Evolutionary conservation across 768 basidiomycete genomes (phyloP), one percentile per base, ranked within the genome.

Genomic region (Artomyces pyxidatus): DNA sequence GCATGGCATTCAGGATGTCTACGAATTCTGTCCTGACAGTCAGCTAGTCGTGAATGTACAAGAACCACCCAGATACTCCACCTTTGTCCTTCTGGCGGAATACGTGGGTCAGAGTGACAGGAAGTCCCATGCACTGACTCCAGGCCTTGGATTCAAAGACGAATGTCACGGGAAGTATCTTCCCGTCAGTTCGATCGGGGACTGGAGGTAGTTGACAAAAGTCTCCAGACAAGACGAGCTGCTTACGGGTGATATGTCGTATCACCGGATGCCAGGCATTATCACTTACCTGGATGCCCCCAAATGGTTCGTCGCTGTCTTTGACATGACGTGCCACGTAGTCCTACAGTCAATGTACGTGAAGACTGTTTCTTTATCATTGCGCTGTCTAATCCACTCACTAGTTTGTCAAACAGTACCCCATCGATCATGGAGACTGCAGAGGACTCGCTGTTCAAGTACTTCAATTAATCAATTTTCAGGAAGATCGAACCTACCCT

Each of bases 151-250:
- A 83, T 47, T 94, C 88, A 60, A 96, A 94, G 3, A 85, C 81
- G 63, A 94, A 94, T 6, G 6, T 71, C 67, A 27, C 80, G 70
- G 10, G 73, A 37, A 55, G 75, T 50, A 54, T 74, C 50, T 69
- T 74, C 42, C 78, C 68, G 59, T 69, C 62, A 65, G 75, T 58
- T 55, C 73, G 65, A 28, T 68, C 70, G 11, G 76, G 71, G 0
- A 94, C 88, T 1, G 92, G 92, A 9, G 92, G 92, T 0, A 96
- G 72, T 63, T 96, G 91, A 61, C 81, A 93, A 63, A 94, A 94
- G 61, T 96, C 92, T 6, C 92, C 92, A 7, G 85, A 90, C 4
- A 93, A 68, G 28, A 88, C 73, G 45, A 93, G 76, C 85, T 92
- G 50, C 22, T n/a, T 41, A 9, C 16, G 16, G 12, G 17, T 59